Evolutionary conservation across 2,329 filamentous ascomycete species (phyloP).

Genomic region (Mycosphaerelloides madeirae): DNA sequence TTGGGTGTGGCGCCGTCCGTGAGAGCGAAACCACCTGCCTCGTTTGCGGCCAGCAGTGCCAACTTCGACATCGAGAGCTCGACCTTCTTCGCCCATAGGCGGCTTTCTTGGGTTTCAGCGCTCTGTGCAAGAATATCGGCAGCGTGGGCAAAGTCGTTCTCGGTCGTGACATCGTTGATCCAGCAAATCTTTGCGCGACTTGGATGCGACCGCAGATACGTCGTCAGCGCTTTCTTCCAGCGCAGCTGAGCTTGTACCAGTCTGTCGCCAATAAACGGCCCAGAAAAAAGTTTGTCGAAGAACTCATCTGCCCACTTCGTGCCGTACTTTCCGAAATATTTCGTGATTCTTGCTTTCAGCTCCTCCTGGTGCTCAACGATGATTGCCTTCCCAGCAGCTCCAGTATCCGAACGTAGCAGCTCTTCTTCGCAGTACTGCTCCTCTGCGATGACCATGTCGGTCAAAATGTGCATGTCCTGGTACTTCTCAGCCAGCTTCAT

Average conservation of each 20-base stretch:
- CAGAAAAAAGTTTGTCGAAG: constrained; percentile 71
- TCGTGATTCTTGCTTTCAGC: constrained; percentile 40
- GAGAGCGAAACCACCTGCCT: constrained; percentile 22
- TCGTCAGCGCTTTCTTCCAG: constrained; percentile 63
- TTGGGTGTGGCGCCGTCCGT: constrained; percentile 10
- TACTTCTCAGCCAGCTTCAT: constrained; percentile 60
- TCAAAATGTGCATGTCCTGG: constrained; percentile 59
- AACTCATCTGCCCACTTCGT: constrained; percentile 68
- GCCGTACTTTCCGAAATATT: constrained; percentile 61
- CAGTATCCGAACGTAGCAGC: constrained; percentile 18
- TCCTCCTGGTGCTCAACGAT: constrained; percentile 35
- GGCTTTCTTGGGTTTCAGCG: constrained; percentile 66
- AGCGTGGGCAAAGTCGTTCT: constrained; percentile 70
- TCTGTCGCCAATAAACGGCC: constrained; percentile 52
- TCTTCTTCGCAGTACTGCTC: constrained; percentile 36
- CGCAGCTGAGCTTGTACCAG: constrained; percentile 66
- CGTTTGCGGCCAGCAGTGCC: constrained; percentile 57
- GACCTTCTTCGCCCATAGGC: constrained; percentile 89
- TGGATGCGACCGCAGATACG: constrained; percentile 68
- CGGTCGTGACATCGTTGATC: constrained; percentile 85
- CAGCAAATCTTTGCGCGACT: constrained; percentile 76
- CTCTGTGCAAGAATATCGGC: constrained; percentile 65
- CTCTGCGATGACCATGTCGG: constrained; percentile 47
- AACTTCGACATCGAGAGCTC: constrained; percentile 87
- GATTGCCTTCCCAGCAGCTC: constrained; percentile 8